A percentile compares a stretch with the other conserved stretches of the same genome.
phyloP scores from a whole-genome alignment of 75 land plant genomes.

The Picea sitchensis region DNA sequence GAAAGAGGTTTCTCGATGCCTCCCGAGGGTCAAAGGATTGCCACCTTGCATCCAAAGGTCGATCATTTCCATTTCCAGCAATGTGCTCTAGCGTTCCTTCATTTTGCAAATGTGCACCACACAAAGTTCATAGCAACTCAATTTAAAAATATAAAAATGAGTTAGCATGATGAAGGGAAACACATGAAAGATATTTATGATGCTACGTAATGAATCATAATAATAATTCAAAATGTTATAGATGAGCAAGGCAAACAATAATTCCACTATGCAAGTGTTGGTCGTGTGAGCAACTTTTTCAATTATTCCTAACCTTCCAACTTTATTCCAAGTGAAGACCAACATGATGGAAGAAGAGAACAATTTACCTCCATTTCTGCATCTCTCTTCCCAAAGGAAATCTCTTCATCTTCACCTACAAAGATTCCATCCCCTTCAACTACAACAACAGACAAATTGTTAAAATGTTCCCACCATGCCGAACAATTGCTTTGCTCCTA shows the following conservation, averaged over 20 bases:
- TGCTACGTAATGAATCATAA: not conserved
- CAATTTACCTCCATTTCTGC: no score
- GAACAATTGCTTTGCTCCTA: no score
- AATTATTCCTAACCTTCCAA: no score
- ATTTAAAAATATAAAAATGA: not conserved
- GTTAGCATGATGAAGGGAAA: not conserved
- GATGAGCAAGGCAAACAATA: conserved; percentile 18
- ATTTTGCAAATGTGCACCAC: conserved; percentile 8
- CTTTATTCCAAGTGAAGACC: no score
- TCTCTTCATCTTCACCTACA: no score
- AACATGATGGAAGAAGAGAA: no score
- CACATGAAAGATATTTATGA: not conserved
- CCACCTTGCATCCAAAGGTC: conserved; percentile 49
- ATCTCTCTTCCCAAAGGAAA: no score
- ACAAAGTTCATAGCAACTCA: not conserved
- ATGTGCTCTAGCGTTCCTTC: conserved; percentile 17
- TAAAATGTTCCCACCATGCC: no score
- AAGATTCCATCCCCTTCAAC: no score
- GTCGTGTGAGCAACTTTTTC: no score
- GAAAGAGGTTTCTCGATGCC: conserved; percentile 95
- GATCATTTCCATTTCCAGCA: conserved; percentile 62
- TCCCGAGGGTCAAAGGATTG: conserved; percentile 82
- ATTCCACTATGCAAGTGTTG: no score
- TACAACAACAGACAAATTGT: no score
- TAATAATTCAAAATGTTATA: not conserved